phyloP scores from a whole-genome alignment of 805 yeast species.

The Yamadazyma sp. region DNA sequence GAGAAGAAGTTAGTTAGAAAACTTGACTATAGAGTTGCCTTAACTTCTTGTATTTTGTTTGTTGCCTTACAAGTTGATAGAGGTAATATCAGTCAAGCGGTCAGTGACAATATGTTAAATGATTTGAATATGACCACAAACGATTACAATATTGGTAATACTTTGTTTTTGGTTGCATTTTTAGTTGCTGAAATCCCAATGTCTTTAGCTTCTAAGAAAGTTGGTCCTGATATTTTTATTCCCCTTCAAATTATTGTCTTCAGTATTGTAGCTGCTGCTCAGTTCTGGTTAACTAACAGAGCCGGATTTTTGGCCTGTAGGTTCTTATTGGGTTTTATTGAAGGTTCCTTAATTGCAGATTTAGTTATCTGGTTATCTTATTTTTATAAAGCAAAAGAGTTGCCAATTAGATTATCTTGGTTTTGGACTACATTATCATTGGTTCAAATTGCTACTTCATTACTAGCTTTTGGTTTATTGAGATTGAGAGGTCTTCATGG shows the following conservation, averaged over 20 bases:
- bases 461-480: slow-evolving; percentile 21
- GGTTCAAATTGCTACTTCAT: slow-evolving; percentile 19
- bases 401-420: slow-evolving; percentile 54
- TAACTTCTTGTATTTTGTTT: slow-evolving; percentile 21
- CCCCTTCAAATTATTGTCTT: slow-evolving; percentile 36
- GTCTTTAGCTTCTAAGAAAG: slow-evolving; percentile 54
- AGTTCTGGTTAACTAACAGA: slow-evolving; percentile 20
- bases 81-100: slow-evolving; percentile 22
- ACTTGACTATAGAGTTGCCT: slow-evolving; percentile 19
- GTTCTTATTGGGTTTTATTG: slow-evolving; percentile 26
- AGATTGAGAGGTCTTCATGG: slow-evolving; percentile 17
- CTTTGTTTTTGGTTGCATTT: slow-evolving; percentile 40
- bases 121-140: slow-evolving; percentile 34
- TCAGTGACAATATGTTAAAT: slow-evolving; percentile 20
- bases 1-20: slow-evolving; percentile 21
- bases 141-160: slow-evolving; percentile 40
- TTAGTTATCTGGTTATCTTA: slow-evolving; percentile 60
- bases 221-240: slow-evolving; percentile 63
- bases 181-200: slow-evolving; percentile 52
- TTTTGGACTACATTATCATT: slow-evolving; percentile 29
- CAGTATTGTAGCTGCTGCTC: slow-evolving; percentile 26
- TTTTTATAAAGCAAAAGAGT: slow-evolving; percentile 57
- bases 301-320: slow-evolving; percentile 23
- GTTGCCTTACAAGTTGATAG: slow-evolving; percentile 22
- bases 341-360: slow-evolving; percentile 46